Evolutionary conservation across 2,329 filamentous ascomycete genomes (phyloP), one percentile per base, ranked within the genome.

Genomic region (Zasmidium angulare): DNA sequence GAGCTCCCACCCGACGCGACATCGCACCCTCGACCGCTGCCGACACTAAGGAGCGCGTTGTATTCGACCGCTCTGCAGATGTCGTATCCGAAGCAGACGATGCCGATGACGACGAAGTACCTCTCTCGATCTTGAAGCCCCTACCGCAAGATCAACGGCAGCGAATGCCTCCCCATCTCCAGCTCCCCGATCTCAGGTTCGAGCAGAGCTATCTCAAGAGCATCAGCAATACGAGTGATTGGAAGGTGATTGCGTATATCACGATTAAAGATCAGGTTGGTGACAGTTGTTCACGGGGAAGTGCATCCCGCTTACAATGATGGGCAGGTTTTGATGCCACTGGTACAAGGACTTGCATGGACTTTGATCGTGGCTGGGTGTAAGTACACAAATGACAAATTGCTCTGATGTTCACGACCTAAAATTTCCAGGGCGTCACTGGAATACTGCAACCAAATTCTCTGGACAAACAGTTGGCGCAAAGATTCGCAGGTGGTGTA

Each of bases 121-220:
- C 88, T 12, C 81, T 87, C 62, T 88, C 85, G 65, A 82, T 88
- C 3, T 75, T 92, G 53, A 80, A 81, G 47, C 82, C 79, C 2
- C 67, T 77, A 7, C 79, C 79, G n/a, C 86, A 50, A 75, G 80
- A 56, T 78, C 78, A 53, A 80, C 22, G 51, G 22, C 68, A 56
- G 84, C 97, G 71, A 92, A 93, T 50, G 36, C 61, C 65, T 21
- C 52, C 46, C 46, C 63, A 65, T 52, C 48, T 67, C 46, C 86
- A 86, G 2, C 74, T 89, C 50, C 86, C 86, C 2, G 95, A 99
- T 78, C 80, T 99, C 66, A 86, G 95, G 47, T 98, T 98, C 77
- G 95, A 99, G 79, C 95, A 99, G 83, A 97, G 93, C 81, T 99
- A 99, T 76, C 84, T 99, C 56, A 89, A 90, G 69, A 96, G 92